These are phyloP conservation scores for Ophiostoma sp. DNA, from an alignment of 2,329 filamentous ascomycete species.

Conservation along the genomic window DNA sequence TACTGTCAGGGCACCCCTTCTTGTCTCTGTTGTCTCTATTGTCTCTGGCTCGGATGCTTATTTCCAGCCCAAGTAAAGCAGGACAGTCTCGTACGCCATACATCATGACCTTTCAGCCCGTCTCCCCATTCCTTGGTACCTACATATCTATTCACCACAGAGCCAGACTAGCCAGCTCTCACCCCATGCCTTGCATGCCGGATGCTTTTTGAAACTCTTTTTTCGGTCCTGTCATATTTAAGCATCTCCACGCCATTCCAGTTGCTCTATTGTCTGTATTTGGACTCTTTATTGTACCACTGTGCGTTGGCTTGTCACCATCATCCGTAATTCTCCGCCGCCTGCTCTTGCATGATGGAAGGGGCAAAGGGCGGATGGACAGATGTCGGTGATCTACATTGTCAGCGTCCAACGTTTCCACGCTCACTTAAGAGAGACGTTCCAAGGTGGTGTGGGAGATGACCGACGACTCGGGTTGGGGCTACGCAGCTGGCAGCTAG, in stretches of 20 bases:
- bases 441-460: not conserved
- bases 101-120: too few species aligned
- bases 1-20: not conserved
- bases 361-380: not conserved
- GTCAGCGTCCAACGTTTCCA: not conserved
- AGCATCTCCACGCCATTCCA: not conserved
- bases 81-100: too few species aligned
- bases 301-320: not conserved
- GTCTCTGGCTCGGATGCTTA: not conserved
- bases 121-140: too few species aligned
- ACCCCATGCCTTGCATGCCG: too few species aligned
- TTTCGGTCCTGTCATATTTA: too few species aligned
- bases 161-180: too few species aligned
- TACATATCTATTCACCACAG: too few species aligned
- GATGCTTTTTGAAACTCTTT: too few species aligned
- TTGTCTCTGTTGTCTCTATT: not conserved
- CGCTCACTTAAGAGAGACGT: not conserved
- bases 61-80: too few species aligned
- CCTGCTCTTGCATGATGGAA: not conserved
- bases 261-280: not conserved
- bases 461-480: too few species aligned
- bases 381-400: not conserved
- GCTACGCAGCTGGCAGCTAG: too few species aligned
- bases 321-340: conserved; percentile 2
- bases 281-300: not conserved